phyloP scores from a whole-genome alignment of 768 basidiomycete genomes.

The Suillus subalutaceus region DNA sequence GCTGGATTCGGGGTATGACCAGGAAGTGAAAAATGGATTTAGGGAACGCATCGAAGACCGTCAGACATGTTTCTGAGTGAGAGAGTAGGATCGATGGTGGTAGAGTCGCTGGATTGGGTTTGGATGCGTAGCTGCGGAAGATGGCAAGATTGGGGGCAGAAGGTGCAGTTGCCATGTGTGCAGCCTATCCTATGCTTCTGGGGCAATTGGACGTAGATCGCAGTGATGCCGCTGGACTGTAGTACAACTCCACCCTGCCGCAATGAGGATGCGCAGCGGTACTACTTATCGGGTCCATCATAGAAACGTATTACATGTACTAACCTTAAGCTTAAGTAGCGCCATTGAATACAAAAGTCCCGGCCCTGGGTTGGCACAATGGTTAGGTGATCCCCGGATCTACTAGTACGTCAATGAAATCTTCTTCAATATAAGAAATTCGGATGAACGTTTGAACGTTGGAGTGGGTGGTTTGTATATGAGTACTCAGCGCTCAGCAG shows the following conservation, averaged over 20 bases:
- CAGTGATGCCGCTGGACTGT: background rate
- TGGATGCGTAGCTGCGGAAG: slow-evolving; percentile 62
- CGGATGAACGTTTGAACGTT: background rate
- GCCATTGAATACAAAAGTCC: background rate
- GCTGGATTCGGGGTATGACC: slow-evolving; percentile 62
- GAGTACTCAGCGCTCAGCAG: background rate
- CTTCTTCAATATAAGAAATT: background rate
- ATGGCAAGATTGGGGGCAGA: slow-evolving; percentile 47
- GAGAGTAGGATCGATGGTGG: slow-evolving; percentile 67
- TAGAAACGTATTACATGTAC: slow-evolving; percentile 9
- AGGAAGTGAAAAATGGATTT: slow-evolving; percentile 90
- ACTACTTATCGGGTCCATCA: background rate
- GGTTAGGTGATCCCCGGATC: background rate
- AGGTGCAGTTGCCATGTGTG: background rate
- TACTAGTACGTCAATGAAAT: slow-evolving; percentile 2
- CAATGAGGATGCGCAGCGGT: background rate
- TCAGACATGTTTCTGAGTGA: slow-evolving; percentile 57
- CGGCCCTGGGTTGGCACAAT: background rate
- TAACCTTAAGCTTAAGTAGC: background rate
- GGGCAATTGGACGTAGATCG: background rate
- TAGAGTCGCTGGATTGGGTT: slow-evolving; percentile 50
- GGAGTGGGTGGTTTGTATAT: background rate
- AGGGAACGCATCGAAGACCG: slow-evolving; percentile 75
- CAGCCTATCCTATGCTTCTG: background rate
- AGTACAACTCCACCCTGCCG: background rate